Percentiles rank a stretch among this genome's conserved stretches.
Conservation (phyloP, 768 basidiomycete genomes). For the Boletus rufocinnamomeus region DNA sequence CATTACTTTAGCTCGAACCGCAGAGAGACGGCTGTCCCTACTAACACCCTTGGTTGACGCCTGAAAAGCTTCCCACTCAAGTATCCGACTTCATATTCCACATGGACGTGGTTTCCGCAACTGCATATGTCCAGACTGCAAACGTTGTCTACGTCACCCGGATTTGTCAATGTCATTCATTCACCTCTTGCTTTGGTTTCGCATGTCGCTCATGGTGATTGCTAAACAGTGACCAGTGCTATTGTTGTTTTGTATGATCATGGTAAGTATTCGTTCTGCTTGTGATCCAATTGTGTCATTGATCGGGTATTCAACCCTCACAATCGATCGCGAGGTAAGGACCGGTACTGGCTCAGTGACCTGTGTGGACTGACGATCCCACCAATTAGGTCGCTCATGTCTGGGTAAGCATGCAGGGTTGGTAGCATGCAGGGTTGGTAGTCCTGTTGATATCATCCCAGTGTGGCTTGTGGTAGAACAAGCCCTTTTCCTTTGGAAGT, state of each 20-base stretch:
- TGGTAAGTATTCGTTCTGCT: slow-evolving; percentile 3
- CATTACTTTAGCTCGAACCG: no score
- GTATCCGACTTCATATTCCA: not conserved
- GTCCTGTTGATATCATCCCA: not conserved
- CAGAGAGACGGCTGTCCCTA: no score
- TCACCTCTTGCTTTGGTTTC: not conserved
- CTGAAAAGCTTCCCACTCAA: not conserved
- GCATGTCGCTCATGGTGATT: not conserved
- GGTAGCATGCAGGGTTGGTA: no score
- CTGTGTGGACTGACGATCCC: not conserved
- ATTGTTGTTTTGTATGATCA: slow-evolving; percentile 24
- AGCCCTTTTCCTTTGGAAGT: slow-evolving; percentile 14
- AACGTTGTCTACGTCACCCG: slow-evolving; percentile 5
- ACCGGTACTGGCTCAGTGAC: not conserved
- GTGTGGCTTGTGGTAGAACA: slow-evolving; percentile 6
- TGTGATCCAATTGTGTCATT: not conserved
- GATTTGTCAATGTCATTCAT: slow-evolving; percentile 15
- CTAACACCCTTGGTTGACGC: not conserved
- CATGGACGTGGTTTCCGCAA: not conserved
- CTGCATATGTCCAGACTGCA: not conserved
- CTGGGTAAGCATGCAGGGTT: slow-evolving; percentile 19
- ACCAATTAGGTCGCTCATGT: slow-evolving; percentile 19
- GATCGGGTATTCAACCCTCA: slow-evolving; percentile 11
- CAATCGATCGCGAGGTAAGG: slow-evolving; percentile 19
- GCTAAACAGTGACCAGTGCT: slow-evolving; percentile 8